These are phyloP conservation scores for Trichomonas tenax DNA, from an alignment of 208 protist genomes.

Conservation along the genomic window DNA sequence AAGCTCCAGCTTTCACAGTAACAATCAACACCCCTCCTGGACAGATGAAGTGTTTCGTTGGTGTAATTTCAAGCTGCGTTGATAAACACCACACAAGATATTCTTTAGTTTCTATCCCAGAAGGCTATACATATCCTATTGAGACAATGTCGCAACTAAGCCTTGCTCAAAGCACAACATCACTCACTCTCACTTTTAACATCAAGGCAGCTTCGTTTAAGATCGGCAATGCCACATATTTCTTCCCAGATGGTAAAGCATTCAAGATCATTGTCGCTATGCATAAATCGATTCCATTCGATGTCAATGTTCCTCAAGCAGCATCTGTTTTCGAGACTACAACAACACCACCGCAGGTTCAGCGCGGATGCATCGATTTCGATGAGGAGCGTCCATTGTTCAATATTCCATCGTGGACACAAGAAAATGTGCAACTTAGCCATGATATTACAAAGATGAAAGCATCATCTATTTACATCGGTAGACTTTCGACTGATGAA, in stretches of 20 bases:
- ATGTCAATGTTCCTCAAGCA: not conserved
- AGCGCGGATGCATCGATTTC: not conserved
- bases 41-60: not conserved
- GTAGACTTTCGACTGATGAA: not conserved
- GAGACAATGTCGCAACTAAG: not conserved
- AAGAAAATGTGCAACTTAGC: not conserved
- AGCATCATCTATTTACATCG: not conserved
- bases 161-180: not conserved
- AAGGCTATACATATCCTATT: not conserved
- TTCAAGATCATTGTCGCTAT: not conserved
- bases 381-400: not conserved
- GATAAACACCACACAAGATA: not conserved
- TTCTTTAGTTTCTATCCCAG: not conserved
- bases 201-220: not conserved
- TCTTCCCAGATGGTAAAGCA: not conserved
- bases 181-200: not conserved
- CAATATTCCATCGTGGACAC: not conserved
- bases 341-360: not conserved
- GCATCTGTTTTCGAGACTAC: not conserved
- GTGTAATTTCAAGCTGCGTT: not conserved
- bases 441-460: not conserved
- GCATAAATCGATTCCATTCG: not conserved
- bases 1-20: not conserved
- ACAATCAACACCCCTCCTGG: not conserved
- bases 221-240: too few species aligned